Evolutionary conservation across 2,329 filamentous ascomycete genomes (phyloP).

Genomic region (Lachnellula hyalina): DNA sequence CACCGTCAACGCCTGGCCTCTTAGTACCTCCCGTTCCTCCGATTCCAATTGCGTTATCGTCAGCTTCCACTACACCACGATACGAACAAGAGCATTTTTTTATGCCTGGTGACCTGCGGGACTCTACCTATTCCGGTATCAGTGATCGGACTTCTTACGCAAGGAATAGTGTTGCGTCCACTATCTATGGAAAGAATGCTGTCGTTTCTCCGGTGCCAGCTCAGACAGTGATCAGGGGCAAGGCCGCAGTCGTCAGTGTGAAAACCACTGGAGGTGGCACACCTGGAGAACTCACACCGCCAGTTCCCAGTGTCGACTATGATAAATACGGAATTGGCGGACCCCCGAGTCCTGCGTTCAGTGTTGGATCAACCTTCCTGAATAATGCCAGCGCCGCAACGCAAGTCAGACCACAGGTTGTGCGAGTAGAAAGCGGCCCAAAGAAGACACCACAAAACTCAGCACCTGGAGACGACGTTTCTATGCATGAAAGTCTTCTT

Average conservation of each 20-base stretch:
- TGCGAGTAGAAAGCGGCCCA: constrained; percentile 49
- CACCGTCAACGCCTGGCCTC: constrained; percentile 72
- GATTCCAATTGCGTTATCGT: constrained; percentile 65
- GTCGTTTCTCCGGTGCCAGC: constrained; percentile 74
- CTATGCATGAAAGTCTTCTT: constrained; percentile 15
- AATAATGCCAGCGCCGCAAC: constrained; percentile 57
- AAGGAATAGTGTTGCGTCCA: constrained; percentile 78
- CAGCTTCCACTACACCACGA: constrained; percentile 49
- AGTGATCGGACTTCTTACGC: constrained; percentile 59
- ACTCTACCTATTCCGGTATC: constrained; percentile 82
- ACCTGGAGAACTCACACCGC: constrained; percentile 54
- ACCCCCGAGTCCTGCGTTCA: constrained; percentile 56
- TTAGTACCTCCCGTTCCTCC: constrained; percentile 91
- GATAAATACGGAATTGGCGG: constrained; percentile 46
- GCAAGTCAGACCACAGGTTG: constrained; percentile 53
- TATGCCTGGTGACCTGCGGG: constrained; percentile 81
- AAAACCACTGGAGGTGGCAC: constrained; percentile 60
- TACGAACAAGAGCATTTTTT: constrained; percentile 86
- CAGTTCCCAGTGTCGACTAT: constrained; percentile 67
- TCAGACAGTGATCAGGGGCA: constrained; percentile 80
- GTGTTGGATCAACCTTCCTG: constrained; percentile 63
- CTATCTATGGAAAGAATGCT: constrained; percentile 88
- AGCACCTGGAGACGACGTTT: constrained; percentile 8
- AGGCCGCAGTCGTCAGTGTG: constrained; percentile 90
- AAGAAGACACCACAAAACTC: constrained; percentile 34